A percentile compares a stretch with the other conserved stretches of the same genome.
phyloP scores from a whole-genome alignment of 2,329 filamentous ascomycete genomes.

The Knoxdaviesia capensis region DNA sequence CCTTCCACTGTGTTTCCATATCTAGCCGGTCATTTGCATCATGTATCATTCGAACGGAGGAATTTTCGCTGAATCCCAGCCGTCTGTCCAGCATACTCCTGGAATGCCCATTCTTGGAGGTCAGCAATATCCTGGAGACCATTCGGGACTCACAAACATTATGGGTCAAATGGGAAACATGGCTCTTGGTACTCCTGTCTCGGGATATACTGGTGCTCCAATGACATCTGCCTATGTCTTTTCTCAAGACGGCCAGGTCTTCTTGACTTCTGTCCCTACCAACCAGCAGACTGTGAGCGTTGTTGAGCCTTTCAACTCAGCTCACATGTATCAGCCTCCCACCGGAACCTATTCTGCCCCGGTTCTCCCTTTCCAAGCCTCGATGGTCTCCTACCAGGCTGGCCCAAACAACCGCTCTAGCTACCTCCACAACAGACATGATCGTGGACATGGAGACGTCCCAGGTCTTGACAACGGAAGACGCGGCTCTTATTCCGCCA shows the following conservation, averaged over 20 bases:
- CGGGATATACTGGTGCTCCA: conserved; percentile 1
- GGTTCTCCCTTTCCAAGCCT: conserved; percentile 11
- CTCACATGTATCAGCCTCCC: neutral
- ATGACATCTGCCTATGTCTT: conserved; percentile 7
- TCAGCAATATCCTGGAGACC: too few relatives aligned
- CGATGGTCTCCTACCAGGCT: conserved; percentile 16
- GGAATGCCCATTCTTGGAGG: too few relatives aligned
- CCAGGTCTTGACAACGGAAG: conserved; percentile 40
- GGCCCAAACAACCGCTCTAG: conserved; percentile 3
- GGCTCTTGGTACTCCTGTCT: conserved; percentile 11
- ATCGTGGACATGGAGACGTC: conserved; percentile 26
- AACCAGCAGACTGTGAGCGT: conserved; percentile 14
- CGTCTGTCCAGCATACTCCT: too few relatives aligned
- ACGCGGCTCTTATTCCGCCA: conserved; percentile 47
- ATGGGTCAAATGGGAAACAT: conserved; percentile 9
- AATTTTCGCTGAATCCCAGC: too few relatives aligned
- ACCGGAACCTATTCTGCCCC: conserved; percentile 1
- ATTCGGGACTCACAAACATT: conserved; percentile 1
- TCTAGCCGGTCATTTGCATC: too few relatives aligned
- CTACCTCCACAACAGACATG: conserved; percentile 11
- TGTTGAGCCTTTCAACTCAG: conserved; percentile 5
- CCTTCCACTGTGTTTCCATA: too few relatives aligned
- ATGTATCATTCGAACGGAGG: too few relatives aligned
- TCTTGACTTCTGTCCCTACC: conserved; percentile 15
- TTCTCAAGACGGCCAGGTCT: conserved; percentile 16